phyloP scores from a whole-genome alignment of 495 filamentous ascomycete species.

The Trichodelitschia bisporula region DNA sequence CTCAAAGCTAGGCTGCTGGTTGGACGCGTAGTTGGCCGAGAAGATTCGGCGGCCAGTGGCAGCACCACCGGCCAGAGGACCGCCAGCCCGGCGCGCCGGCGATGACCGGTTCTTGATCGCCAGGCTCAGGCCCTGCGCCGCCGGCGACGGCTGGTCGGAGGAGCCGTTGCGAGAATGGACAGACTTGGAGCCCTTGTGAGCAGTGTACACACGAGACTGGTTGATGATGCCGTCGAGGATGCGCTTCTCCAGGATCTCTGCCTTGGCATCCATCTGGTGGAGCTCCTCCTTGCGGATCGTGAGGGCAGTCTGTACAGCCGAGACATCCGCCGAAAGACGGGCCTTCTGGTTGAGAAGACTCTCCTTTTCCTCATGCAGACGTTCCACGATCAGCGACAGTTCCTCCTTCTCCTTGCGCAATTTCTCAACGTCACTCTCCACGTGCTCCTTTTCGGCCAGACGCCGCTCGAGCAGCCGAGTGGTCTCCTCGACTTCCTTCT shows the following conservation, averaged over 20 bases:
- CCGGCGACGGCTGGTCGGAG: too few relatives aligned
- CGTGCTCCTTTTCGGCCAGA: slow-evolving; percentile 49
- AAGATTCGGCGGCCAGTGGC: too few relatives aligned
- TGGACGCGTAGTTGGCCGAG: too few relatives aligned
- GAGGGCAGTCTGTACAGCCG: slow-evolving; percentile 69
- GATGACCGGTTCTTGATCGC: too few relatives aligned
- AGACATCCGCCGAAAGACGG: slow-evolving; percentile 57
- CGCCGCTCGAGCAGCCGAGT: slow-evolving; percentile 57
- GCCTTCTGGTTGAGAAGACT: slow-evolving; percentile 46
- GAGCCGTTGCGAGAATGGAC: too few relatives aligned
- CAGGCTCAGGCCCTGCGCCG: too few relatives aligned
- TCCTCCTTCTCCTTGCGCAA: slow-evolving; percentile 27
- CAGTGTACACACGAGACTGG: slow-evolving; percentile 57
- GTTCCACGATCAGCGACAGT: slow-evolving; percentile 13
- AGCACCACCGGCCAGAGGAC: too few relatives aligned
- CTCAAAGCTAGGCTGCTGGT: too few relatives aligned
- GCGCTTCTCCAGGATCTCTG: slow-evolving; percentile 66
- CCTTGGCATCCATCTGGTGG: slow-evolving; percentile 63
- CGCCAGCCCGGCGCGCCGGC: too few relatives aligned
- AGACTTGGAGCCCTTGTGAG: slow-evolving; percentile 26
- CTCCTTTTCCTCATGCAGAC: slow-evolving; percentile 20
- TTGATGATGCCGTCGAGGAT: slow-evolving; percentile 91
- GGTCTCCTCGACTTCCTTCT: slow-evolving; percentile 59
- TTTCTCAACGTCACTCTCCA: slow-evolving; percentile 39
- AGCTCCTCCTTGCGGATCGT: slow-evolving; percentile 77